A percentile compares a stretch with the other conserved stretches of the same genome.
Conservation (phyloP, 1,139 yeast genomes). For the Taiozyma sp. region DNA sequence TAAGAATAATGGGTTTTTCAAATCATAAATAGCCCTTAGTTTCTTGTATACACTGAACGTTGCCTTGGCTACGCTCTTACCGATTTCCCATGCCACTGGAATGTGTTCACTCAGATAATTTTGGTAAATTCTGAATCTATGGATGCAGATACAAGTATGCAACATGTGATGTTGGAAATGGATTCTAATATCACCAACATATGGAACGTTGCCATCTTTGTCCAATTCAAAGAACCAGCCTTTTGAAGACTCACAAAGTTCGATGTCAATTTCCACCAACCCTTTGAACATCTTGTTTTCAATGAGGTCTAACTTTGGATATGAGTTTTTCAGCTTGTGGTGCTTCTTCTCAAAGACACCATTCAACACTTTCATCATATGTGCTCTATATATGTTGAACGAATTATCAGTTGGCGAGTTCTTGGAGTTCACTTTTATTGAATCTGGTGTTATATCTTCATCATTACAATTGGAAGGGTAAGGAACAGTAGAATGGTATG, state of each 20-base stretch:
- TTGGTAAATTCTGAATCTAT: conserved; percentile 26
- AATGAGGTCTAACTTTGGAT: conserved; percentile 12
- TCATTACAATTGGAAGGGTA: conserved; percentile 29
- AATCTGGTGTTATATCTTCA: conserved; percentile 21
- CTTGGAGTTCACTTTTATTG: conserved; percentile 15
- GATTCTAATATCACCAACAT: conserved; percentile 18
- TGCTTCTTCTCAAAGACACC: conserved; percentile 23
- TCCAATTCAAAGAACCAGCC: conserved; percentile 26
- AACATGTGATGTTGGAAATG: conserved; percentile 27
- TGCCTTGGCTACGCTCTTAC: conserved; percentile 22
- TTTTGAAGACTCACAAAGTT: conserved; percentile 20
- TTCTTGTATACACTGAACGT: conserved; percentile 23
- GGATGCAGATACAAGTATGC: conserved; percentile 27
- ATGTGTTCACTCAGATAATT: conserved; percentile 23
- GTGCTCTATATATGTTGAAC: conserved; percentile 24
- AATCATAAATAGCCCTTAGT: conserved; percentile 20
- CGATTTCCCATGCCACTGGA: conserved; percentile 26
- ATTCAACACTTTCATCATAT: conserved; percentile 25
- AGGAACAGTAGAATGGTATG: conserved; percentile 26
- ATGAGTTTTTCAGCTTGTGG: conserved; percentile 6
- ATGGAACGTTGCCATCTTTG: conserved; percentile 19
- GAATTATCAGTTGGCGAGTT: conserved; percentile 25
- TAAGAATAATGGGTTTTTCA: conserved; percentile 21
- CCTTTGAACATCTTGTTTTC: conserved; percentile 19
- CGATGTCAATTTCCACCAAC: conserved; percentile 23